phyloP scores from a whole-genome alignment of 2,329 filamentous ascomycete species.

The Aspergillus sp. region DNA sequence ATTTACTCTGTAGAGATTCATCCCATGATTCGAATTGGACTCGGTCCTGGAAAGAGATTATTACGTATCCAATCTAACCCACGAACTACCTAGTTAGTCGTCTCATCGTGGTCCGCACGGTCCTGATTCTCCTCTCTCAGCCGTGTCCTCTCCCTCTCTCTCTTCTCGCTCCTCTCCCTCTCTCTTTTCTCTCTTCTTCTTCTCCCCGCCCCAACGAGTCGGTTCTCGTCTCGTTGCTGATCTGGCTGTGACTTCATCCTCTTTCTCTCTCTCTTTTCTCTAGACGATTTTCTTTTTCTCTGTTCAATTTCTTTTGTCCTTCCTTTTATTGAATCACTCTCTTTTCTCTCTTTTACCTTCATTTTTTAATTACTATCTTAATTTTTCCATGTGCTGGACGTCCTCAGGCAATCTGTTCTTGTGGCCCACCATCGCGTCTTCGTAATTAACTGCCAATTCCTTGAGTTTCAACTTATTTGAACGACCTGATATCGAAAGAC shows the following conservation, averaged over 20 bases:
- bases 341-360: conserved; percentile 14
- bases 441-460: conserved; percentile 4
- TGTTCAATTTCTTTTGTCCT: conserved; percentile 18
- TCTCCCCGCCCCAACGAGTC: conserved; percentile 36
- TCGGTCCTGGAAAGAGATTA: background rate
- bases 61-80: background rate
- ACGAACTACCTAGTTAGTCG: background rate
- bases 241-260: conserved; percentile 32
- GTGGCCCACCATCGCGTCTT: conserved; percentile 1
- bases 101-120: background rate
- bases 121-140: conserved; percentile 12
- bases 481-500: no score
- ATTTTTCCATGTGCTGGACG: conserved; percentile 8
- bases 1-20: no score
- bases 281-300: conserved; percentile 11
- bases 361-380: conserved; percentile 11
- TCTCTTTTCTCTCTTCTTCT: conserved; percentile 26
- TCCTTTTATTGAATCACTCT: conserved; percentile 12
- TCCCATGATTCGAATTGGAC: no score
- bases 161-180: conserved; percentile 19
- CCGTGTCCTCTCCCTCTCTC: conserved; percentile 15
- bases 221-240: conserved; percentile 44
- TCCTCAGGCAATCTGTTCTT: conserved; percentile 7
- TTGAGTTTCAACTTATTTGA: background rate
- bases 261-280: conserved; percentile 22